phyloP scores from a whole-genome alignment of 257 asterid species.

The Solanum sparsipilum region DNA sequence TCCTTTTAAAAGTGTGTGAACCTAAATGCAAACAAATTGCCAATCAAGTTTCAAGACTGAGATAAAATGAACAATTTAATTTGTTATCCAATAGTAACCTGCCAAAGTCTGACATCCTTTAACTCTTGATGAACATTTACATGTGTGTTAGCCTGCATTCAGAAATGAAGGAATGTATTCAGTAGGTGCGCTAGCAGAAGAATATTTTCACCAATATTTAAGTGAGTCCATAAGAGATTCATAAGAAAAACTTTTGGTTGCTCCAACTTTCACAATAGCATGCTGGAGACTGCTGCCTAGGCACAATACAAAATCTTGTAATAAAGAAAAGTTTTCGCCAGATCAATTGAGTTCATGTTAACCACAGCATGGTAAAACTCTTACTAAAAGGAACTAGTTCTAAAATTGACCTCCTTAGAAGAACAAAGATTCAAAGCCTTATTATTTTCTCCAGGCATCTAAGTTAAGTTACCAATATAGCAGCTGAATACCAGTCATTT shows the following conservation, averaged over 20 bases:
- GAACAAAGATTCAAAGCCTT: background rate
- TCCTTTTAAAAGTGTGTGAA: slow-evolving; percentile 87
- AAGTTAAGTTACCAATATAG: background rate
- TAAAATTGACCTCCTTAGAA: background rate
- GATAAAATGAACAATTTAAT: background rate
- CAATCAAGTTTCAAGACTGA: background rate
- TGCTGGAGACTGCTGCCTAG: background rate
- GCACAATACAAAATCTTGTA: background rate
- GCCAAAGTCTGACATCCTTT: slow-evolving; percentile 99
- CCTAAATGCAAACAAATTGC: slow-evolving; percentile 26
- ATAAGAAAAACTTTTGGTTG: background rate
- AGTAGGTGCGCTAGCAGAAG: background rate
- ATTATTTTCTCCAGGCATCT: background rate
- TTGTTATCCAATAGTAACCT: slow-evolving; percentile 35
- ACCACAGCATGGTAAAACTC: background rate
- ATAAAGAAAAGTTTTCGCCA: background rate
- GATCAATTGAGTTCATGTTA: background rate
- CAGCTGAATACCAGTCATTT: background rate
- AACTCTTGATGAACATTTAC: slow-evolving; percentile 71
- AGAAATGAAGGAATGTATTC: slow-evolving; percentile 2
- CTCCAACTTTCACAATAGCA: background rate
- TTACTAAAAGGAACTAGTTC: background rate
- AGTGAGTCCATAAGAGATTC: background rate
- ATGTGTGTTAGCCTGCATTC: slow-evolving; percentile 89
- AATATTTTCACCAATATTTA: background rate